Base-by-base conservation (phyloP, 2,329 filamentous ascomycete species). In the Fusarium proliferatum region DNA sequence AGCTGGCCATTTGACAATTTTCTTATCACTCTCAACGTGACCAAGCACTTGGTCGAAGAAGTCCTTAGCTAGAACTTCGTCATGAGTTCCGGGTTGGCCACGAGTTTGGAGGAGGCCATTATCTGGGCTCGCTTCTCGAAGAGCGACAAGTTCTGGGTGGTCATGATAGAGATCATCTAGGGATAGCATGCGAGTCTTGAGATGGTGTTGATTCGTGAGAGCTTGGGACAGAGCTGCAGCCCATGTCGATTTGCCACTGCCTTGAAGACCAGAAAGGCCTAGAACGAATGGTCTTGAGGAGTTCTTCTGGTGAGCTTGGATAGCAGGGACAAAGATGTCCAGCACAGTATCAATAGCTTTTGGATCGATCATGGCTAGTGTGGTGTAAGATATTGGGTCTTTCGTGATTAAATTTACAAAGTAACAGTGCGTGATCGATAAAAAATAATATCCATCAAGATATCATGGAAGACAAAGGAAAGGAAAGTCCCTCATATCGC, bases 201-300 rank as follows among this genome's bases (percentile, higher is more conserved):
- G 56, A 8, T 57, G 46, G 34, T 78, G 63, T n/a, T 72, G 60
- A 4, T 13, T 55, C 11, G 55, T 51, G 38, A 78, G 53, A 8
- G 63, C 53, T 9, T 64, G n/a, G 1, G 76, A 75, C 2, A 78
- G 56, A 41, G 73, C 75, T 33, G 55, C 61, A 16, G 76, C 76
- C 76, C 76, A 78, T 64, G 76, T 78, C 16, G 76, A 78, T 23
- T 78, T 78, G 4, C 76, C 76, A 33, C 76, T 78, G 15, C 76
- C 76, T 55, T 78, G 76, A 3, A 78, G 60, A 0, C 76, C 76
- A 3, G 76, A 78, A 26, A 78, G 53, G 2, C 76, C 76, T 1
- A 78, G 57, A 2, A 78, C 58, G 16, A 74, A 78, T 4, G 75
- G 73, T 9, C 62, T 69, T 9, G 66, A 23, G 12, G 66, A 49